Base-by-base conservation (phyloP, 2,329 filamentous ascomycete species). In the Ophiocordyceps camponoti-floridani region DNA sequence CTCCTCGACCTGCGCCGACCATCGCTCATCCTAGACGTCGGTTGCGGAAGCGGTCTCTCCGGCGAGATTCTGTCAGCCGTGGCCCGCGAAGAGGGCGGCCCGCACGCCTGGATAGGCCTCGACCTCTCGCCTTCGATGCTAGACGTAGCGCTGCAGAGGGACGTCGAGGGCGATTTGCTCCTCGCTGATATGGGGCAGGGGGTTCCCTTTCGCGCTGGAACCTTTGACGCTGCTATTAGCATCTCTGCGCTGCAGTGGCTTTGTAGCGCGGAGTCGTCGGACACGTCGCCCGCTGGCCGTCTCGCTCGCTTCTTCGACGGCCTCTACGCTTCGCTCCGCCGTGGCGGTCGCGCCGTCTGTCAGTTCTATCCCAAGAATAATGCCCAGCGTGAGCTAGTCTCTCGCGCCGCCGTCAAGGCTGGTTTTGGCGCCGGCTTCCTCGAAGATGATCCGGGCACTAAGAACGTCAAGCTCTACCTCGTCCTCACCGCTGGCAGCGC, bases 291-390 rank as follows among this genome's bases (percentile, higher is more conserved):
- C 1, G 75, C 82, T 27, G 85, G 83, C 0, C 69, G 91, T 6
- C 63, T 98, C 26, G 73, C 76, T 4, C 71, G 89, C 41, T 98
- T 98, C 58, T 98, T 98, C 62, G 86, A 93, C 55, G 86, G 87
- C 0, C 64, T 98, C 2, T 98, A 96, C 62, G 83, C 86, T 0
- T 79, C 79, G 48, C 65, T 98, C 49, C 77, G 79, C 50, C 71
- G 91, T 18, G 91, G 91, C 6, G 91, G 86, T 1, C 74, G 86
- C 35, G 91, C 91, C 0, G 89, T 96, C 13, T 94, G 88, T 59
- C 91, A 98, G 57, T 98, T 98, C 62, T 98, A 98, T 60, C 91
- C 91, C 3, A 94, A 94, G 66, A 96, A 98, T 60, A 83, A 93
- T 53, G 71, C 76, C 49, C 91, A 98, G 66, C 77, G 88, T 56